Conservation (phyloP, 179 eudicot species). For the Vitellaria paradoxa region DNA sequence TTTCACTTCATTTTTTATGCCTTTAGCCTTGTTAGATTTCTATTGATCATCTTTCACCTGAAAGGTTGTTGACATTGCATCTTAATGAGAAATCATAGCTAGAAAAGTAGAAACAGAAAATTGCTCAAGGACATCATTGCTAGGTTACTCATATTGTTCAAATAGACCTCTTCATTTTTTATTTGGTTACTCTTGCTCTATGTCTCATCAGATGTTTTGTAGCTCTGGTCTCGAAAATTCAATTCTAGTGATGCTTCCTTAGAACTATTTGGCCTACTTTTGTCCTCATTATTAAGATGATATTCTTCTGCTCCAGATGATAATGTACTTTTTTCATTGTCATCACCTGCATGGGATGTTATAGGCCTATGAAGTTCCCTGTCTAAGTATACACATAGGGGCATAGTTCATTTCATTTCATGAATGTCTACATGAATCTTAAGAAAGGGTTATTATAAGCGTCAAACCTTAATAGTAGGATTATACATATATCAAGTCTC, state of each 20-base stretch:
- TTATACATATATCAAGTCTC: not conserved
- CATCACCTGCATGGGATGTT: constrained; percentile 14
- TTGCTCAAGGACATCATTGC: too few species aligned
- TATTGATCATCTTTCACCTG: constrained; percentile 9
- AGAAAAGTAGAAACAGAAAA: too few species aligned
- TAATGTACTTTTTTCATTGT: not conserved
- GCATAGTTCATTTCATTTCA: not conserved
- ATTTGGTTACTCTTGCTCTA: not conserved
- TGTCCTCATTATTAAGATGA: not conserved
- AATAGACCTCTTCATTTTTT: constrained; percentile 12
- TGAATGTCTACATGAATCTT: too few species aligned
- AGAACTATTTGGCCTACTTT: not conserved
- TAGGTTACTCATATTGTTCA: not conserved
- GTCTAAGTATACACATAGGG: not conserved
- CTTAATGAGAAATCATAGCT: not conserved
- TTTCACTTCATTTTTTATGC: not conserved
- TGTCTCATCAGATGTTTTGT: not conserved
- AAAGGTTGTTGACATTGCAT: not conserved
- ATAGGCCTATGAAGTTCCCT: not conserved
- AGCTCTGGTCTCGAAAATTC: constrained; percentile 5
- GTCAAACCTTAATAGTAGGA: too few species aligned
- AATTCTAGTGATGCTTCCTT: constrained; percentile 7
- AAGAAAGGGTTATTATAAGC: too few species aligned
- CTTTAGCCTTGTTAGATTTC: not conserved
- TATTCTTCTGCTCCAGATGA: constrained; percentile 13